Conservation (phyloP, 257 asterid species). For the Anisodus acutangulus region DNA sequence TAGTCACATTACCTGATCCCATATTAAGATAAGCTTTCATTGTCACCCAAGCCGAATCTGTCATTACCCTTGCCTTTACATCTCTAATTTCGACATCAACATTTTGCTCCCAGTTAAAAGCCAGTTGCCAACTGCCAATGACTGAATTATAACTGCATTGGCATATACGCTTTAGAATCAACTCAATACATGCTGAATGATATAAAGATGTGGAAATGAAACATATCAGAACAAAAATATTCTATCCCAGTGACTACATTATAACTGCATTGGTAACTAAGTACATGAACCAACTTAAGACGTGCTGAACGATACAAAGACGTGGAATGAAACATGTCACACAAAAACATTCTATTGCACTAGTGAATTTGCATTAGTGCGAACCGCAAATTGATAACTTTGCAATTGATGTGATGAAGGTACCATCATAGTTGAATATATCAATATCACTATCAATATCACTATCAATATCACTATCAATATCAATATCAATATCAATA, state of each 20-base stretch:
- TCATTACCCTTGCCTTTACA: slow-evolving; percentile 71
- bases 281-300: background rate
- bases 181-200: background rate
- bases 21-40: slow-evolving; percentile 72
- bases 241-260: slow-evolving; percentile 64
- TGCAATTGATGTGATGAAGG: background rate
- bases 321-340: background rate
- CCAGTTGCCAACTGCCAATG: slow-evolving; percentile 89
- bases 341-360: background rate
- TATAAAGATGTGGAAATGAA: background rate
- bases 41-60: slow-evolving; percentile 89
- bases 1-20: slow-evolving; percentile 64
- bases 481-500: background rate
- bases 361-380: background rate
- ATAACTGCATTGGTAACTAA: slow-evolving; percentile 49
- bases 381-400: background rate
- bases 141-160: slow-evolving; percentile 68
- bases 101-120: slow-evolving; percentile 76
- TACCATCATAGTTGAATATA: background rate
- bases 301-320: background rate
- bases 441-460: too few species aligned
- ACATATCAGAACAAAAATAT: background rate
- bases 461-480: too few species aligned
- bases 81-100: slow-evolving; percentile 73
- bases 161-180: background rate